phyloP scores from a whole-genome alignment of 441 rosid species.

The Bocquillonia castaneifolia region DNA sequence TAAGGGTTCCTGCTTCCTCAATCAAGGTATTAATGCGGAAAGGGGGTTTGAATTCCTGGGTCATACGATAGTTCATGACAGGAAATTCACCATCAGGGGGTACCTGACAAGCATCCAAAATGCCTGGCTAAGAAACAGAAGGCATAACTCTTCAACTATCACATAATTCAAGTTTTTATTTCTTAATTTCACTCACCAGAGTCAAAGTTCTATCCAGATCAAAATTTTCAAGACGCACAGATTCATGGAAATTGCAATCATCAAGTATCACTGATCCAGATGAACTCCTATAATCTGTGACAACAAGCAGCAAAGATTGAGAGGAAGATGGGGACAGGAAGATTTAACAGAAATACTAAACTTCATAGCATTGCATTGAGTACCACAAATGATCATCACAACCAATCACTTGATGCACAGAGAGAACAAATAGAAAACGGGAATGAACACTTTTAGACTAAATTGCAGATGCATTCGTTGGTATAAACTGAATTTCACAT shows the following conservation, averaged over 20 bases:
- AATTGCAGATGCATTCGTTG: too few relatives aligned
- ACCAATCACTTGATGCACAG: not conserved
- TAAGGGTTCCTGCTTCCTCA: constrained; percentile 92
- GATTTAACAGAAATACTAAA: too few relatives aligned
- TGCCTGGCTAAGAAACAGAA: constrained; percentile 12
- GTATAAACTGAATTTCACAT: too few relatives aligned
- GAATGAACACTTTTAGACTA: too few relatives aligned
- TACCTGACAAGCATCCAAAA: constrained; percentile 45
- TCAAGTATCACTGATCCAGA: constrained; percentile 84
- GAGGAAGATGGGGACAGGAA: not conserved
- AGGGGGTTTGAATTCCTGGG: constrained; percentile 98
- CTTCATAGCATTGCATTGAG: not conserved
- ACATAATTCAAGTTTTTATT: not conserved
- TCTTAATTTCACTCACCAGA: constrained; percentile 57
- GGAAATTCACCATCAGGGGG: constrained; percentile 99
- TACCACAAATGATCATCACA: not conserved
- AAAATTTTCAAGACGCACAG: constrained; percentile 91
- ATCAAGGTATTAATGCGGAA: constrained; percentile 85
- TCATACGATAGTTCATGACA: constrained; percentile 98
- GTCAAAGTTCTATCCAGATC: constrained; percentile 84
- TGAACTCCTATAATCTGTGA: constrained; percentile 86
- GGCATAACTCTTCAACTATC: constrained; percentile 10
- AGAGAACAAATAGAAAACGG: too few relatives aligned
- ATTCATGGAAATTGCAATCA: constrained; percentile 98
- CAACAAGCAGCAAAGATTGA: constrained; percentile 14